Evolutionary conservation across 1,284 basidiomycete species (phyloP), one percentile per base, ranked within the genome.

Genomic region (Sanghuangporus sanghuang): DNA sequence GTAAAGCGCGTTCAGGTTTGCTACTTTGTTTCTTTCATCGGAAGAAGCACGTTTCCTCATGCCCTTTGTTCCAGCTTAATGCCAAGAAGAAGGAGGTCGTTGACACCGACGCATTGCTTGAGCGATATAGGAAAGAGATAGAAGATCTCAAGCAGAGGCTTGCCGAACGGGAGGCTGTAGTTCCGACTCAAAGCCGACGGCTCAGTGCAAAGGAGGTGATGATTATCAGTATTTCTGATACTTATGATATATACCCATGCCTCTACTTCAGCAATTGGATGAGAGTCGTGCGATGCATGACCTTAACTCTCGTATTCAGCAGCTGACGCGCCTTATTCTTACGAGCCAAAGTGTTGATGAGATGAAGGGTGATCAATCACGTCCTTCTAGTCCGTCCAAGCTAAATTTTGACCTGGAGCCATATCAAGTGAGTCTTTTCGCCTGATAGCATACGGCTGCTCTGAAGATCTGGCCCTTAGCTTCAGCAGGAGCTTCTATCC

Each of bases 31-130:
- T 18, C 14, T 48, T 2, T 32, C 6, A 23, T 59, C 18, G 2
- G 11, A 54, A 23, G 21, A 5, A 52, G 9, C 11, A 44, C n/a
- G 42, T 27, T 18, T 14, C 16, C 9, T n/a, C 44, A n/a, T n/a
- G 16, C 44, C 4, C 2, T 42, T 38, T 71, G 75, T 71, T 81
- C 18, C 73, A 90, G 75, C 79, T 98, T 40, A 85, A 92, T 66
- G 96, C 96, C 1, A 86, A 92, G 76, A 92, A 93, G 82, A 96
- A 95, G 74, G 95, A 98, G 75, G 82, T 98, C 21, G 86, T 95
- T 6, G 94, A 96, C 70, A 95, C 93, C 0, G 93, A 95, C 68
- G 95, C 95, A 0, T 81, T 98, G 35, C 92, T 98, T 65, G 89
- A 92, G 76, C 84, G 94, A 64, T 98, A 98, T 74, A 84, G 91